Evolutionary conservation across 768 basidiomycete genomes (phyloP).

Genomic region (Lactarius pseudohatsudake): DNA sequence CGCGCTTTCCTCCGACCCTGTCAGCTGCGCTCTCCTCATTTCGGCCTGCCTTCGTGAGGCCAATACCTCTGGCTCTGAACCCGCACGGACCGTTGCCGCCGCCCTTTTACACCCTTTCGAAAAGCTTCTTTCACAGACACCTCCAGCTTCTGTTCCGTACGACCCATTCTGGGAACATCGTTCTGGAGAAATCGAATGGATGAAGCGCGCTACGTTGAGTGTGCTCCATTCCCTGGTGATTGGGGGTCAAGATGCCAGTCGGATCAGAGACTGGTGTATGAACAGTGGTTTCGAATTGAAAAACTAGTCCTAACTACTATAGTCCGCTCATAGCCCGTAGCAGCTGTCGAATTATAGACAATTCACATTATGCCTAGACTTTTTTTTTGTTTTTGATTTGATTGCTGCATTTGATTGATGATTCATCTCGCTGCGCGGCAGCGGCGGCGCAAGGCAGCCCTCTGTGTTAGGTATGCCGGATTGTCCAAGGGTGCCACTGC

Average conservation of each 20-base stretch:
- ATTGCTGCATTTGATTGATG: background rate
- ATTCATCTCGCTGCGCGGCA: background rate
- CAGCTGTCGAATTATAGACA: background rate
- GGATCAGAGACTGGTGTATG: slow-evolving; percentile 25
- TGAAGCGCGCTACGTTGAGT: slow-evolving; percentile 26
- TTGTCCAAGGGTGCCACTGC: background rate
- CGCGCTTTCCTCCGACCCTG: slow-evolving; percentile 52
- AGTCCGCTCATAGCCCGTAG: background rate
- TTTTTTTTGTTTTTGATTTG: background rate
- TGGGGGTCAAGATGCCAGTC: slow-evolving; percentile 8
- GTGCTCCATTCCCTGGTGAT: slow-evolving; percentile 5
- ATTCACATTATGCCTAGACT: background rate
- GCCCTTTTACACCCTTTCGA: slow-evolving; percentile 46
- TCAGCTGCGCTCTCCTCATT: slow-evolving; percentile 56
- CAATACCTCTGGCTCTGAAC: slow-evolving; percentile 30
- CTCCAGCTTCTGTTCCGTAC: slow-evolving; percentile 20
- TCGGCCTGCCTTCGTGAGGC: slow-evolving; percentile 53
- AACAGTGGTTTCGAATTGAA: slow-evolving; percentile 11
- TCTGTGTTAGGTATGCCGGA: background rate
- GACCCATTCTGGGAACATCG: slow-evolving; percentile 30
- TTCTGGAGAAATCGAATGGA: slow-evolving; percentile 37
- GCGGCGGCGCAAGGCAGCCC: background rate
- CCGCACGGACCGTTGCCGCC: slow-evolving; percentile 42
- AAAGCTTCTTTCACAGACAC: slow-evolving; percentile 33
- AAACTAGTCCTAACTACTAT: background rate